Evolutionary conservation across 1,284 basidiomycete genomes (phyloP).

Genomic region (Coniferiporia sulphurascens): DNA sequence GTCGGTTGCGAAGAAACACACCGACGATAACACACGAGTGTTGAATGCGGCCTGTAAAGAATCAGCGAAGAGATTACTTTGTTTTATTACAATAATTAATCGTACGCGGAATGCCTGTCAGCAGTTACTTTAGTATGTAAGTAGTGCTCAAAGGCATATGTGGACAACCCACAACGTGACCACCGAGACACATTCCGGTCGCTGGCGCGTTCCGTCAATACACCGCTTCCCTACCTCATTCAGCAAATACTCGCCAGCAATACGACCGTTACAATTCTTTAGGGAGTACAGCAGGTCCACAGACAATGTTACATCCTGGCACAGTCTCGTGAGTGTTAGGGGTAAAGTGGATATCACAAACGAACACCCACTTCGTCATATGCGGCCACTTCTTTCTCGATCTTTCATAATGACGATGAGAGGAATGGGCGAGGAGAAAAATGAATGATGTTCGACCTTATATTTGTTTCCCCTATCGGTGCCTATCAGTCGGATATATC

Average conservation of each 20-base stretch:
- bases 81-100: not conserved
- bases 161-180: conserved; percentile 58
- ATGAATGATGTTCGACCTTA: conserved; percentile 48
- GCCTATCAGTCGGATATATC: conserved; percentile 27
- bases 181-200: conserved; percentile 84
- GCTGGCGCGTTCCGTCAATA: conserved; percentile 37
- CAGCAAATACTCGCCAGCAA: conserved; percentile 54
- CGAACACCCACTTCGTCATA: conserved; percentile 69
- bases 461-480: conserved; percentile 87
- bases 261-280: conserved; percentile 83
- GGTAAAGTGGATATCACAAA: not conserved
- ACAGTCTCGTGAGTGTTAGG: not conserved
- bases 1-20: conserved; percentile 94
- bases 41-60: conserved; percentile 74
- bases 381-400: conserved; percentile 77
- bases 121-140: not conserved
- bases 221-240: not conserved
- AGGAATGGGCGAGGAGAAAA: not conserved
- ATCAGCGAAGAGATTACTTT: not conserved
- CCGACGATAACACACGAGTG: conserved; percentile 72
- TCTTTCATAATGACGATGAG: conserved; percentile 36
- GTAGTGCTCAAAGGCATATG: not conserved
- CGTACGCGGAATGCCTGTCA: conserved; percentile 53
- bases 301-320: conserved; percentile 70
- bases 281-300: conserved; percentile 71